Conservation (phyloP, 1,284 basidiomycete species). For the Moniliella sp. region DNA sequence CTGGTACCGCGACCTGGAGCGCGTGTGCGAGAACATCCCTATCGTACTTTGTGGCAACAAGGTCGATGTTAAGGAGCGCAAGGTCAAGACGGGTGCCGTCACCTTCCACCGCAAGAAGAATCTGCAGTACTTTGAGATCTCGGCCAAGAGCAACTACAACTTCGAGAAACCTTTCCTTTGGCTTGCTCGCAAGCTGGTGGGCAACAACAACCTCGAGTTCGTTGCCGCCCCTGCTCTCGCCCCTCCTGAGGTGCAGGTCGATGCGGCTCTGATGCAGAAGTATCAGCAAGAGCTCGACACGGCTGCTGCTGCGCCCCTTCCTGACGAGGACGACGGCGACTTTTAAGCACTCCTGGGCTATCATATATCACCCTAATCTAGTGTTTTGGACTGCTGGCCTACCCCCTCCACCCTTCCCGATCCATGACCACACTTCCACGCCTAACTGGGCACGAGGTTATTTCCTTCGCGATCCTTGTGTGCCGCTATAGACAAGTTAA, state of each 20-base stretch:
- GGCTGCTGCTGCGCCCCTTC: too few species aligned
- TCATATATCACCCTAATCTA: too few species aligned
- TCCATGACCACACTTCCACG: too few species aligned
- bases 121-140: slow-evolving; percentile 98
- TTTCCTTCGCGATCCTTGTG: too few species aligned
- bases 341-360: too few species aligned
- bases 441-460: too few species aligned
- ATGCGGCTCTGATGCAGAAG: slow-evolving; percentile 55
- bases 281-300: slow-evolving; percentile 69
- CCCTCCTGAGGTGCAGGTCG: slow-evolving; percentile 76
- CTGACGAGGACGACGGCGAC: too few species aligned
- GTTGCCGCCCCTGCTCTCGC: slow-evolving; percentile 86
- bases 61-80: slow-evolving; percentile 99
- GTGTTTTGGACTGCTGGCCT: too few species aligned
- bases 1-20: slow-evolving; percentile 98
- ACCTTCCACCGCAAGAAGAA: slow-evolving; percentile 99
- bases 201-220: slow-evolving; percentile 73
- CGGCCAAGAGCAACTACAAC: slow-evolving; percentile 99
- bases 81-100: slow-evolving; percentile 94
- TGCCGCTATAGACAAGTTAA: too few species aligned
- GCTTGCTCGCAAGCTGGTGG: slow-evolving; percentile 92
- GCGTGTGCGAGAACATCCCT: slow-evolving; percentile 97
- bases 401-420: too few species aligned
- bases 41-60: slow-evolving; percentile 99
- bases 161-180: slow-evolving; percentile 99